Conservation (phyloP, 179 eudicot species). For the Beta corolliflora region DNA sequence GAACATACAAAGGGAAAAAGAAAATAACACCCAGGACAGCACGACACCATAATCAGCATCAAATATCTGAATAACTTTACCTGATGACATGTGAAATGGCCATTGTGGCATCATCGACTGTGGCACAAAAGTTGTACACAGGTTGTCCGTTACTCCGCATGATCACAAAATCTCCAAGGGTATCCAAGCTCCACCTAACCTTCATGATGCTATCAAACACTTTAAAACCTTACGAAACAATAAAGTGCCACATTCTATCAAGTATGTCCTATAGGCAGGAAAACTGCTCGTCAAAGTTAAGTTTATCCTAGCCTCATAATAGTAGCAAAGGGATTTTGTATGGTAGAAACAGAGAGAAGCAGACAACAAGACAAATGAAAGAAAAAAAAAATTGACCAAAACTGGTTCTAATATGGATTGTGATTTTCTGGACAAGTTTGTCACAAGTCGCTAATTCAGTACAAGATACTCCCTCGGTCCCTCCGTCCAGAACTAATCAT, state of each 20-base stretch:
- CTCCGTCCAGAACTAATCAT: neutral
- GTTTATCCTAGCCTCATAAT: neutral
- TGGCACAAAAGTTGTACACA: constrained; percentile 97
- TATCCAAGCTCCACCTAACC: constrained; percentile 91
- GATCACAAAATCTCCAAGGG: constrained; percentile 98
- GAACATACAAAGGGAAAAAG: neutral
- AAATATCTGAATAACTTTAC: constrained; percentile 35
- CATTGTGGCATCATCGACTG: constrained; percentile 99
- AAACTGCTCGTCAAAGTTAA: constrained; percentile 7
- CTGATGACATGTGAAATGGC: constrained; percentile 97
- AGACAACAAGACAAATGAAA: neutral
- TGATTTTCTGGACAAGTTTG: neutral
- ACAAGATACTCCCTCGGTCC: too few relatives aligned
- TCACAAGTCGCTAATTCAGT: neutral
- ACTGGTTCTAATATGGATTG: neutral
- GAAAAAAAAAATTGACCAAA: neutral
- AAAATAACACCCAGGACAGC: neutral
- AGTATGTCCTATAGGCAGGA: neutral
- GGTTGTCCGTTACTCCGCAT: constrained; percentile 99
- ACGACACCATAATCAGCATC: neutral
- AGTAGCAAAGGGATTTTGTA: neutral
- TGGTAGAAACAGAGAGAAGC: neutral
- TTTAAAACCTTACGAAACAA: constrained; percentile 39
- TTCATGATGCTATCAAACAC: constrained; percentile 63
- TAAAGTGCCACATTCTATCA: constrained; percentile 1